Evolutionary conservation across 805 yeast species (phyloP), one percentile per base, ranked within the genome.

Genomic region (Wickerhamomyces chambardii): DNA sequence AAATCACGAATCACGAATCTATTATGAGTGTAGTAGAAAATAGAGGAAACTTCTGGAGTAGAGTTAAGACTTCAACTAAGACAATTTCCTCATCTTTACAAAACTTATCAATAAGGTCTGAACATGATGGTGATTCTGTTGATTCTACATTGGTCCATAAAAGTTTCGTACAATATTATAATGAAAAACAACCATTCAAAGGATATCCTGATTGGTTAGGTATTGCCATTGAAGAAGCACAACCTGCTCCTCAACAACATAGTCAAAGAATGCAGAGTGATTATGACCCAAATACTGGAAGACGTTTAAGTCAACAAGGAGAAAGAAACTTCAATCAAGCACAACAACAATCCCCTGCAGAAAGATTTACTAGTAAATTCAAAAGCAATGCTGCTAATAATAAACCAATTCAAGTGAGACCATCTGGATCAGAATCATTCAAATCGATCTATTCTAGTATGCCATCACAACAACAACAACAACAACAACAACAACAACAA

Each of bases 121-220:
- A 51, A 25, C 54, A 51, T 24, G 56, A 51, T 29, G 12, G 27
- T 24, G 27, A 24, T 24, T 11, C 27, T 24, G n/a, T 2, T 8
- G 47, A 48, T 15, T 31, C 45, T 15, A 51, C 56, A 12, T 25
- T 51, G 12, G 37, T 51, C 6, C 55, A 50, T 37, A 51, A 48
- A 29, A 53, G 55, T 1, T 26, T 51, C n/a, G 52, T 47, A 8
- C 34, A 37, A 5, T 42, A 43, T 28, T 51, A 45, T 28, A 28
- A 37, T 6, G 26, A 30, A 16, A 15, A 27, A 4, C 37, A 41
- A 9, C 28, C 18, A 19, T 14, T 32, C 3, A 32, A 42, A 27
- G 43, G 42, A 0, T 51, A 38, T 21, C 56, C 56, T 1, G 45
- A 45, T 14, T 51, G 56, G 56, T 42, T 51, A 4, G 56, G 56